Percentiles rank a stretch among this genome's conserved stretches.
Conservation (phyloP, 148 eudicot species). For the Vaccinium vitisidaea region DNA sequence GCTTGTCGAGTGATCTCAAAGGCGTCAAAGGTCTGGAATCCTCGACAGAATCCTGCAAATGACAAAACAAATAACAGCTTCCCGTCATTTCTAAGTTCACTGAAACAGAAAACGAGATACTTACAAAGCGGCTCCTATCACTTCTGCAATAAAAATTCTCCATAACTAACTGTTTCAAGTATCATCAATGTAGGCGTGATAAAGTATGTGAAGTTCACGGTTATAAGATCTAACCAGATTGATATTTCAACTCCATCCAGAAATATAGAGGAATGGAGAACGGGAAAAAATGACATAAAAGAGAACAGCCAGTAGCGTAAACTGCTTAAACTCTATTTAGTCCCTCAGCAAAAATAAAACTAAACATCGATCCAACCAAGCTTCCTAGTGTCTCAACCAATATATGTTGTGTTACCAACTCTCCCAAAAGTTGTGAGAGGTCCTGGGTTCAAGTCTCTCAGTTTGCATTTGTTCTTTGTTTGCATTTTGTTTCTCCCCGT, state of each 20-base stretch:
- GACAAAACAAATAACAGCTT: not conserved
- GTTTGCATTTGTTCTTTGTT: no score
- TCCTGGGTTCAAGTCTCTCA: no score
- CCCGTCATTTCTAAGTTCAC: not conserved
- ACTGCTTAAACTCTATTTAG: not conserved
- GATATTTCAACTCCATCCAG: not conserved
- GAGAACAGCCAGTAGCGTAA: not conserved
- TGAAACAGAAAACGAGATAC: not conserved
- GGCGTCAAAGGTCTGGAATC: slow-evolving; percentile 45
- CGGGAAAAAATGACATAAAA: not conserved
- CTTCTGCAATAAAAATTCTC: not conserved
- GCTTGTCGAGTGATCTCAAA: slow-evolving; percentile 48
- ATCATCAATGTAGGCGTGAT: not conserved
- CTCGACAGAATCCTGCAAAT: slow-evolving; percentile 47
- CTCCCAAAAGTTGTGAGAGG: no score
- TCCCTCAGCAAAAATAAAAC: not conserved
- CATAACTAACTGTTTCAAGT: not conserved
- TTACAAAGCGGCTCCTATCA: not conserved
- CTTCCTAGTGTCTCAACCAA: no score
- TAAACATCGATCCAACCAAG: no score
- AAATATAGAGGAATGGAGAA: not conserved
- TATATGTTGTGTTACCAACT: no score
- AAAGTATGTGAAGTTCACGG: not conserved
- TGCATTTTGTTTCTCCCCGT: no score
- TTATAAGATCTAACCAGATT: not conserved